Evolutionary conservation across 345 rosid species (phyloP).

Genomic region (Alliaria petiolata): DNA sequence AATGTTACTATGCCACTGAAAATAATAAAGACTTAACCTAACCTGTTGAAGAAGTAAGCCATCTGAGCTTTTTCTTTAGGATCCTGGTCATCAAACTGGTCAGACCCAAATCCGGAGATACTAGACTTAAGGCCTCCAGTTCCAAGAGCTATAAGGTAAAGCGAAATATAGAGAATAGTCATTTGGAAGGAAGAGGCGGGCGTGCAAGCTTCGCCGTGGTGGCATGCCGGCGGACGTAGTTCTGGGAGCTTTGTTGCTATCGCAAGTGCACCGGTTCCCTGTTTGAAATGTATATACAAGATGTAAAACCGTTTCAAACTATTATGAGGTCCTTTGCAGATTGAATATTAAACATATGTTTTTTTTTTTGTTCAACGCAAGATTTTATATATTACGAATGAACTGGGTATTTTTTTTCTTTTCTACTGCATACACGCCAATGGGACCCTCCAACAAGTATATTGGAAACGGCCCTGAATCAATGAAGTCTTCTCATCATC

Average conservation of each 20-base stretch:
- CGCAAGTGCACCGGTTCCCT: conserved; percentile 79
- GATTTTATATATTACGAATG: too few species aligned
- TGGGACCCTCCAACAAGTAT: too few species aligned
- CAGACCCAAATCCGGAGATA: conserved; percentile 61
- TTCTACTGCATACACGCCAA: too few species aligned
- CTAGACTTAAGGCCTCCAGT: conserved; percentile 82
- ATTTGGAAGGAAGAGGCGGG: conserved; percentile 61
- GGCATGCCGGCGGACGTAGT: conserved; percentile 67
- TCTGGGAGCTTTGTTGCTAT: conserved; percentile 51
- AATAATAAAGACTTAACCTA: neutral
- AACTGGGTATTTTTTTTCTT: too few species aligned
- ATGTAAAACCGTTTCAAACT: neutral
- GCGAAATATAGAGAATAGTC: conserved; percentile 57
- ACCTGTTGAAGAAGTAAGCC: conserved; percentile 59
- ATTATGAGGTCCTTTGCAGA: too few species aligned
- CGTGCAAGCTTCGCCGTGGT: conserved; percentile 39
- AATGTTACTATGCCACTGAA: neutral
- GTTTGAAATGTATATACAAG: neutral
- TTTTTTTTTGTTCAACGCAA: too few species aligned
- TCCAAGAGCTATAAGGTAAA: conserved; percentile 58
- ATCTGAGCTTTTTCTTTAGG: conserved; percentile 51
- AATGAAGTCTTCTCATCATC: too few species aligned
- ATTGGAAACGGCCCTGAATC: too few species aligned
- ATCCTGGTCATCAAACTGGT: conserved; percentile 65
- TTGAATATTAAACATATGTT: neutral